Evolutionary conservation across 306 rosid species (phyloP).

Genomic region (Acacia acuminata): DNA sequence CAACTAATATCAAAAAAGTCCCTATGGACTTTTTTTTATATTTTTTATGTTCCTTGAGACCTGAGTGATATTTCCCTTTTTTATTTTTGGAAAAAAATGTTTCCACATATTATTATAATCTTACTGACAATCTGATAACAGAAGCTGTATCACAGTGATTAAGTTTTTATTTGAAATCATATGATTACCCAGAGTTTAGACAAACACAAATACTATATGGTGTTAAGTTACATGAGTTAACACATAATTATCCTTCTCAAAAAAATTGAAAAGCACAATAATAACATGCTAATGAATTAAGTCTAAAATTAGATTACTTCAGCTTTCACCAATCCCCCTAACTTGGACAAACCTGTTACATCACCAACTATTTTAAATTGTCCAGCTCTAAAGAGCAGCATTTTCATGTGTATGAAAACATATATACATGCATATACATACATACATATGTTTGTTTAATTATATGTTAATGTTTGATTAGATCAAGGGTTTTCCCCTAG

Average conservation of each 20-base stretch:
- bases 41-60: too few species aligned
- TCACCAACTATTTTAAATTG: background rate
- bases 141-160: background rate
- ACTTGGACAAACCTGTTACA: background rate
- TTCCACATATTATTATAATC: background rate
- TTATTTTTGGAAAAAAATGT: too few species aligned
- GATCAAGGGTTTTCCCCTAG: too few species aligned
- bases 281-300: background rate
- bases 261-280: background rate
- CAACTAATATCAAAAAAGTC: too few species aligned
- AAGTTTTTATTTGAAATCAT: background rate
- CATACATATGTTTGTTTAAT: too few species aligned
- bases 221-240: background rate
- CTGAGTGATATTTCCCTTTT: too few species aligned
- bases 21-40: too few species aligned
- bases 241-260: background rate
- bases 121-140: background rate
- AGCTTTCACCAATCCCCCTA: background rate
- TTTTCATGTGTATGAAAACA: too few species aligned
- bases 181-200: background rate
- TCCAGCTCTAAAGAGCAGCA: background rate
- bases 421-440: too few species aligned
- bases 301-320: background rate
- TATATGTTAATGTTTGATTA: too few species aligned
- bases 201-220: background rate